phyloP scores from a whole-genome alignment of 176 grass and related monocot genomes.

The Oropetium thomaeum region DNA sequence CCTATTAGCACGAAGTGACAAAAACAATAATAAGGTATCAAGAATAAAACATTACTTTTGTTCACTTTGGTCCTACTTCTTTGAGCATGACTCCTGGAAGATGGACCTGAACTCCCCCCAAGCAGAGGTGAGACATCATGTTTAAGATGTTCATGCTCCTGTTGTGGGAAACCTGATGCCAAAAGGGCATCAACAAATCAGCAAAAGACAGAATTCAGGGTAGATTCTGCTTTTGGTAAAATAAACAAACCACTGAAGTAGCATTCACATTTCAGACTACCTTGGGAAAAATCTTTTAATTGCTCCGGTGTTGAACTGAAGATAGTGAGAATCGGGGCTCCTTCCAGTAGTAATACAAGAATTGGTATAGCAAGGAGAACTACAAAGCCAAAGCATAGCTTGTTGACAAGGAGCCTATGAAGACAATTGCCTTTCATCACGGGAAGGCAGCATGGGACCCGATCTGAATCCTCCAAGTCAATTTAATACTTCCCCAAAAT shows the following conservation, averaged over 20 bases:
- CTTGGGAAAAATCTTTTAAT: conserved; percentile 39
- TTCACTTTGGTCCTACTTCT: conserved; percentile 19
- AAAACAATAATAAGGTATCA: neutral
- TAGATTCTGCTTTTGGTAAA: conserved; percentile 12
- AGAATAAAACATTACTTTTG: conserved; percentile 32
- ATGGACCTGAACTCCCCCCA: conserved; percentile 2
- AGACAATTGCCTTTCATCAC: conserved; percentile 38
- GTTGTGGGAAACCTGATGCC: conserved; percentile 29
- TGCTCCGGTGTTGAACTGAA: conserved; percentile 33
- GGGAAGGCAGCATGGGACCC: conserved; percentile 32
- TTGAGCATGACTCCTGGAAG: neutral
- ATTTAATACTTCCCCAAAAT: neutral
- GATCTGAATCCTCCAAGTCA: neutral
- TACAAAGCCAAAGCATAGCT: conserved; percentile 36
- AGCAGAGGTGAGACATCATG: neutral
- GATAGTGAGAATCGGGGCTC: conserved; percentile 29
- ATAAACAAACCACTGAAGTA: neutral
- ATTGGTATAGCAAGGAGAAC: conserved; percentile 28
- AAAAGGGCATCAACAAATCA: neutral
- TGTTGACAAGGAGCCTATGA: conserved; percentile 30
- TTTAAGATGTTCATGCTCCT: conserved; percentile 13
- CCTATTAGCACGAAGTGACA: neutral
- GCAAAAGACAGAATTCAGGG: neutral
- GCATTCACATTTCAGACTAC: conserved; percentile 13
- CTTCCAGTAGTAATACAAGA: conserved; percentile 33